phyloP scores from a whole-genome alignment of 1,139 yeast genomes.

The Eremothecium cymbalariae region DNA sequence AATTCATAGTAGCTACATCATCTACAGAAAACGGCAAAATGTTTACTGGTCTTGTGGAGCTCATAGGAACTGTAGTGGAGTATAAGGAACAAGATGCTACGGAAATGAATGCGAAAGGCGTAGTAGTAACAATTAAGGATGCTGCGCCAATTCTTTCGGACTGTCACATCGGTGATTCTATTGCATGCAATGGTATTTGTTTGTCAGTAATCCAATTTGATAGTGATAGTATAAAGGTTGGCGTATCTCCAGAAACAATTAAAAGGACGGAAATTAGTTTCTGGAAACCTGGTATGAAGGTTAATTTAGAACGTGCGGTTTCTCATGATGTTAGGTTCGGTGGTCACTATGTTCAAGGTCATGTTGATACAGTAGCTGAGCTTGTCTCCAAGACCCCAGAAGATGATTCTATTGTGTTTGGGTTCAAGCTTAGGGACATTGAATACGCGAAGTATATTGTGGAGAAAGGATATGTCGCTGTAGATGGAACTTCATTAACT shows the following conservation, averaged over 20 bases:
- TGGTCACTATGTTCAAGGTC: conserved; percentile 97
- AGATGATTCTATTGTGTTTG: conserved; percentile 71
- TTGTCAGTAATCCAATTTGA: conserved; percentile 84
- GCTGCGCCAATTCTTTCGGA: conserved; percentile 61
- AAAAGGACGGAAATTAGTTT: conserved; percentile 69
- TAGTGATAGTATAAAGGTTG: conserved; percentile 63
- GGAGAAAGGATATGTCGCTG: conserved; percentile 83
- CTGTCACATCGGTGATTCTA: conserved; percentile 88
- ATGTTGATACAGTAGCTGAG: conserved; percentile 80
- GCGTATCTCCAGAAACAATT: conserved; percentile 88
- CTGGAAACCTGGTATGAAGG: conserved; percentile 44
- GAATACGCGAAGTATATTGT: conserved; percentile 65
- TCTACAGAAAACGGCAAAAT: conserved; percentile 33
- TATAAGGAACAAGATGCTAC: conserved; percentile 42
- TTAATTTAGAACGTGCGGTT: conserved; percentile 89
- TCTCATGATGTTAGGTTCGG: conserved; percentile 75
- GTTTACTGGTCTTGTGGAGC: conserved; percentile 94
- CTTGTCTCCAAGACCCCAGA: conserved; percentile 51
- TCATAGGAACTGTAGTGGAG: conserved; percentile 46
- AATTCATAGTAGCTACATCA: conserved; percentile 13
- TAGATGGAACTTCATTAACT: conserved; percentile 93
- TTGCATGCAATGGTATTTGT: conserved; percentile 82
- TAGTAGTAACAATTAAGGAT: conserved; percentile 57
- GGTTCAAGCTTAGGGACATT: conserved; percentile 64
- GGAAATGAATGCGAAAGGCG: conserved; percentile 70